phyloP scores from a whole-genome alignment of 139 green algal species.

The Chlorella sp. region DNA sequence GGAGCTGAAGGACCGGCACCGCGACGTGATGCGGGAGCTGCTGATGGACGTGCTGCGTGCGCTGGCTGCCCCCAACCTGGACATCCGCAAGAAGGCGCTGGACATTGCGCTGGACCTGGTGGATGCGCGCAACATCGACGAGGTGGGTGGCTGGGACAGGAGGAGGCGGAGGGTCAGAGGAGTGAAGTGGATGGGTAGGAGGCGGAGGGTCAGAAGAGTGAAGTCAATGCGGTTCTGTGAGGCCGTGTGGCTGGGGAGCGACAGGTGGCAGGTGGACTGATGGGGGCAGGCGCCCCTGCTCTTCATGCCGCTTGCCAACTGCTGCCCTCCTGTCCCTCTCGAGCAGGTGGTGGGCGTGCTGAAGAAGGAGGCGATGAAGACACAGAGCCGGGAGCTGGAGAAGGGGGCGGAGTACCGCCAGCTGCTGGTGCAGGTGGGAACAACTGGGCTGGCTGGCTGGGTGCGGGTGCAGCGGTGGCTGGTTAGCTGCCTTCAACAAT shows the following conservation, averaged over 20 bases:
- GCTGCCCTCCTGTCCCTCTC: too few species aligned
- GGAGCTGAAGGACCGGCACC: conserved; percentile 85
- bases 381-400: conserved; percentile 91
- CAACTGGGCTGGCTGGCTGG: background rate
- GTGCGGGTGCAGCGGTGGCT: background rate
- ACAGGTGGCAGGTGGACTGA: too few species aligned
- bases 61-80: conserved; percentile 90
- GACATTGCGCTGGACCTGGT: conserved; percentile 97
- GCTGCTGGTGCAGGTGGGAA: conserved; percentile 80
- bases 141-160: conserved; percentile 50
- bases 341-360: conserved; percentile 89
- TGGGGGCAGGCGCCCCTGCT: too few species aligned
- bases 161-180: too few species aligned
- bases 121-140: conserved; percentile 88
- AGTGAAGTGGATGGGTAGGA: background rate
- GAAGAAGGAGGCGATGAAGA: conserved; percentile 98
- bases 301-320: too few species aligned
- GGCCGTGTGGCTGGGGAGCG: too few species aligned
- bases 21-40: conserved; percentile 90
- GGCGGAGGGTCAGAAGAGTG: too few species aligned
- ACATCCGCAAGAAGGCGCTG: conserved; percentile 96
- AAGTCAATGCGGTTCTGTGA: too few species aligned
- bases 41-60: conserved; percentile 98
- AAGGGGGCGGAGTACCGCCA: conserved; percentile 93
- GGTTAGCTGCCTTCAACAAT: too few species aligned